Evolutionary conservation across 352 stramenopile species (phyloP).

Genomic region (Globisporangium spinosum): DNA sequence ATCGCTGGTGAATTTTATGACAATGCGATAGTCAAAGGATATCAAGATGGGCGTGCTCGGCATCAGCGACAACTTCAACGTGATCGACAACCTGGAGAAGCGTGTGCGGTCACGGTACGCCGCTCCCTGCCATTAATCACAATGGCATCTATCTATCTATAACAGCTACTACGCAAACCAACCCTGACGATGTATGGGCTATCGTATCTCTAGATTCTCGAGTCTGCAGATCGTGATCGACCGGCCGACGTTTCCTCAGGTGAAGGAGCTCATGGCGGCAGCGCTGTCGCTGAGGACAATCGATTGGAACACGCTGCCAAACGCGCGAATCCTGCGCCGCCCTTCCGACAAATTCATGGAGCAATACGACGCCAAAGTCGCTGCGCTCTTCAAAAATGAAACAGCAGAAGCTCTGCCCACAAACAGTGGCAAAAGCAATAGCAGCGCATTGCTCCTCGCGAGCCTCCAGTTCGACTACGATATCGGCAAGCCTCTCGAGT

Average conservation of each 20-base stretch:
- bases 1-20: neutral
- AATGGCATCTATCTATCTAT: too few species aligned
- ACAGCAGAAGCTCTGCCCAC: neutral
- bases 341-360: constrained; percentile 32
- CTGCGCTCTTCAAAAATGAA: constrained; percentile 28
- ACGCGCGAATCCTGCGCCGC: constrained; percentile 4
- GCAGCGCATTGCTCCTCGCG: constrained; percentile 29
- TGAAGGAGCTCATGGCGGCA: constrained; percentile 40
- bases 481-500: constrained; percentile 57
- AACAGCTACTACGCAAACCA: too few species aligned
- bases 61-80: constrained; percentile 76
- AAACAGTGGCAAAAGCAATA: neutral
- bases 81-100: constrained; percentile 80
- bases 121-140: too few species aligned
- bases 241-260: constrained; percentile 46
- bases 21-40: constrained; percentile 47
- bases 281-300: constrained; percentile 38
- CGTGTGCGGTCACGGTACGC: constrained; percentile 65
- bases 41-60: constrained; percentile 81
- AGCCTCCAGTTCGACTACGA: constrained; percentile 78
- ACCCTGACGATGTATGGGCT: neutral
- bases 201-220: constrained; percentile 50
- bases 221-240: constrained; percentile 77
- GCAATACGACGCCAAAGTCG: constrained; percentile 41
- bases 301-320: constrained; percentile 24